phyloP scores from a whole-genome alignment of 345 rosid species.

The Zanthoxylum bungeanum region DNA sequence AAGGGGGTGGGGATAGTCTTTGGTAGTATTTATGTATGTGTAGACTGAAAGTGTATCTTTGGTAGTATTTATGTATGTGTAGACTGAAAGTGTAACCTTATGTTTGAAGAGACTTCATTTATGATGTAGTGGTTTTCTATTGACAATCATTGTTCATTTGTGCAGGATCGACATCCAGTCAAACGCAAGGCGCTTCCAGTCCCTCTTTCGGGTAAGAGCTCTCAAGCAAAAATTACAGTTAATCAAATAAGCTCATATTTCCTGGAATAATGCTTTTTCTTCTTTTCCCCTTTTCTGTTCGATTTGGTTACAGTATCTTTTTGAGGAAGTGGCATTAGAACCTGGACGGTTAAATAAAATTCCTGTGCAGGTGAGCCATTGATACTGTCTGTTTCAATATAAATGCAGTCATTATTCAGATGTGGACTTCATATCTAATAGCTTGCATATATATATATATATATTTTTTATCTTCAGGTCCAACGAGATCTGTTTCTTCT shows the following conservation, averaged over 20 bases:
- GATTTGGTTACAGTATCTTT: slow-evolving; percentile 66
- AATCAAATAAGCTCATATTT: background rate
- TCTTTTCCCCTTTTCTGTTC: background rate
- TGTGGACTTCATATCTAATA: background rate
- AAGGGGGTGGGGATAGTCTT: background rate
- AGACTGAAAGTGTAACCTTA: background rate
- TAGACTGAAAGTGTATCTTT: background rate
- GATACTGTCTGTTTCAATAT: background rate
- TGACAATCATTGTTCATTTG: slow-evolving; percentile 2
- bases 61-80: background rate
- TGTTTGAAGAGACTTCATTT: background rate
- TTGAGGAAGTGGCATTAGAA: slow-evolving; percentile 81
- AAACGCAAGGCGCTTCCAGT: slow-evolving; percentile 73
- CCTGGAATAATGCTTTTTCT: background rate
- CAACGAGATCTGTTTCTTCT: slow-evolving; percentile 81
- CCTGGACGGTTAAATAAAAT: slow-evolving; percentile 59
- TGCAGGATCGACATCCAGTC: slow-evolving; percentile 96
- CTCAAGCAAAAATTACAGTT: background rate
- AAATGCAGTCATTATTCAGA: background rate
- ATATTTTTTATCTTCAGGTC: slow-evolving; percentile 48
- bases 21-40: background rate
- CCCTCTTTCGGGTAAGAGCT: slow-evolving; percentile 64
- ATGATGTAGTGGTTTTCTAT: background rate
- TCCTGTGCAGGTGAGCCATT: slow-evolving; percentile 65
- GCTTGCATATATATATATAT: background rate